These are phyloP conservation scores for Elsinoe ampelina DNA, from an alignment of 2,329 filamentous ascomycete species.

Conservation along the genomic window DNA sequence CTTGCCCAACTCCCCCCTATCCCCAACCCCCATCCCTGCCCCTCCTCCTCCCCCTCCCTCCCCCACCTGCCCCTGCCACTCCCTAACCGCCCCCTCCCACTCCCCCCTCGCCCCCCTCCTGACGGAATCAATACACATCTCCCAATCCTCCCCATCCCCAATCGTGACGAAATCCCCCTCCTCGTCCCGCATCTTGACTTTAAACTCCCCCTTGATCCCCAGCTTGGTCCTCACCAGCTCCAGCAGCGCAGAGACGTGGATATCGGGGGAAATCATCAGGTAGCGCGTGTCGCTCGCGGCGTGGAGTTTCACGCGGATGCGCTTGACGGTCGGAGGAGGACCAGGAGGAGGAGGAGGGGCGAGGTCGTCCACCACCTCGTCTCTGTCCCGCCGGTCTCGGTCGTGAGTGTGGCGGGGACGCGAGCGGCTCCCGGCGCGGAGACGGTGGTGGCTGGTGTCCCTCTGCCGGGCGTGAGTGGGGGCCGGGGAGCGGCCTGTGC, in stretches of 20 bases:
- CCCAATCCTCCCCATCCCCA: slow-evolving; percentile 91
- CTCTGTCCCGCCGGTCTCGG: background rate
- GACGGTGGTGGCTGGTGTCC: background rate
- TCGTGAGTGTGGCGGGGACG: background rate
- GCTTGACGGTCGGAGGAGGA: background rate
- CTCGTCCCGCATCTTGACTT: slow-evolving; percentile 82
- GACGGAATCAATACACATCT: slow-evolving; percentile 68
- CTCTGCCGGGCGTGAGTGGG: too few species aligned
- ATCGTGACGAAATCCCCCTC: slow-evolving; percentile 94
- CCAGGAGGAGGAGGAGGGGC: background rate
- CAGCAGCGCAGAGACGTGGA: slow-evolving; percentile 68
- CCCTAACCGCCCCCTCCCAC: slow-evolving; percentile 69
- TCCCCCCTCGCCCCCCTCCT: slow-evolving; percentile 49
- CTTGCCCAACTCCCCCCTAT: slow-evolving; percentile 14
- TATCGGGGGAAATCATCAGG: slow-evolving; percentile 67
- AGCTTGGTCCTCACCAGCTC: slow-evolving; percentile 82
- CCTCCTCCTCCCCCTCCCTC: slow-evolving; percentile 61
- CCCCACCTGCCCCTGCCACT: slow-evolving; percentile 34
- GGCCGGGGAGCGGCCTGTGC: background rate
- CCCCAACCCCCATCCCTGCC: slow-evolving; percentile 24
- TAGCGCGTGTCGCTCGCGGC: slow-evolving; percentile 78
- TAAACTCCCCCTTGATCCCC: slow-evolving; percentile 59
- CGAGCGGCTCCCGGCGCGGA: background rate
- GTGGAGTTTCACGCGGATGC: slow-evolving; percentile 83
- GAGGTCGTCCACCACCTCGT: background rate